A percentile compares a stretch with the other conserved stretches of the same genome.
Conservation (phyloP, 495 filamentous ascomycete genomes). For the Hypoxylon lienhwacheense region DNA sequence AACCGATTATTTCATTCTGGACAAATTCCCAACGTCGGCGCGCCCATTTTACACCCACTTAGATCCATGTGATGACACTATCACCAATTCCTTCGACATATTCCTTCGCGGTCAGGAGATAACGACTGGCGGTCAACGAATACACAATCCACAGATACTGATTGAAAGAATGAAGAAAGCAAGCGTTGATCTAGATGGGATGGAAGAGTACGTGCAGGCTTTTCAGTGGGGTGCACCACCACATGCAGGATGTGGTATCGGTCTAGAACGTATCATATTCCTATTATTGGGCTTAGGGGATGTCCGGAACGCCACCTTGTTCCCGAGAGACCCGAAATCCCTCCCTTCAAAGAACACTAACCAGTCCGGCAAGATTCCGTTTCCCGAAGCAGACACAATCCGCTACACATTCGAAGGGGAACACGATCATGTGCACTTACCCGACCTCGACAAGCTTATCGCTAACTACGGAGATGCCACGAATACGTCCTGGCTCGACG, state of each 20-base stretch:
- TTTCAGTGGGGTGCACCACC: constrained; percentile 89
- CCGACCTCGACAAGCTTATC: constrained; percentile 76
- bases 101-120: constrained; percentile 95
- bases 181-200: constrained; percentile 71
- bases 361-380: constrained; percentile 58
- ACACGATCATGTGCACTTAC: constrained; percentile 57
- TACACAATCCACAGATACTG: constrained; percentile 77
- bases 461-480: constrained; percentile 89
- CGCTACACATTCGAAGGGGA: constrained; percentile 52
- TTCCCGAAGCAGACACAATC: constrained; percentile 77
- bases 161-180: constrained; percentile 72
- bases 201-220: constrained; percentile 86
- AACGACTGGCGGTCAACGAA: constrained; percentile 86
- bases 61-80: constrained; percentile 68
- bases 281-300: constrained; percentile 82
- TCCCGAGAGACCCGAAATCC: constrained; percentile 80
- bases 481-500: constrained; percentile 84
- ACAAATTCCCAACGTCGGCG: constrained; percentile 85
- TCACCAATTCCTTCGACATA: constrained; percentile 94
- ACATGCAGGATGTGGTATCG: constrained; percentile 88
- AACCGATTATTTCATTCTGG: constrained; percentile 92
- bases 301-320: constrained; percentile 83
- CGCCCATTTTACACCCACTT: constrained; percentile 96
- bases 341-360: constrained; percentile 58
- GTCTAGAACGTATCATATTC: constrained; percentile 84